Base-by-base conservation (phyloP, 345 rosid species). In the Mangifera indica region DNA sequence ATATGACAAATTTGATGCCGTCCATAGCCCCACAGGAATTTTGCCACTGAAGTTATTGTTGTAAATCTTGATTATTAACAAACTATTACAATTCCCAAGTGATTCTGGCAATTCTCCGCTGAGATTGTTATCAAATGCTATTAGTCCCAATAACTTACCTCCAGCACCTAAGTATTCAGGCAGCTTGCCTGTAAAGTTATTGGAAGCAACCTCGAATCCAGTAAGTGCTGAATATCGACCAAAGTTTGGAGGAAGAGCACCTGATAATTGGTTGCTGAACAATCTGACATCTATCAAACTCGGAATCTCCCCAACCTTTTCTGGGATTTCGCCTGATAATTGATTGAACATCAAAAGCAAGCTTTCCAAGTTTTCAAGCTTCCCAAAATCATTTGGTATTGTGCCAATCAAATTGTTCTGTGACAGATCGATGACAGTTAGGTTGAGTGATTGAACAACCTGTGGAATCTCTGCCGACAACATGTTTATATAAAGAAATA, bases 251-350 rank as follows among this genome's bases (percentile, higher is more conserved):
- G 94, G 94, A 25, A 89, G 62, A 5, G 56, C 18, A 29, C 94
- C 94, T 0, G 82, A 78, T n/a, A 89, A 21, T 18, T 72, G 77
- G 84, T 89, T 89, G 77, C 6, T 20, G 17, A 79, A 89, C 82
- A 86, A 59, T n/a, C n/a, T 57, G 21, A 89, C 21, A 21, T 72
- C 83, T 7, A 13, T 64, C 66, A 89, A 59, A 3, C n/a, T 62
- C 3, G 90, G 81, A 42, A 89, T 81, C 25, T n/a, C 77, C 29
- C 80, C 83, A 11, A 89, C 74, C 42, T 78, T 59, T n/a, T 66
- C 73, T 0, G 94, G 94, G 54, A 89, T 84, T 76, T 78, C 66
- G 4, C 94, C n/a, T n/a, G n/a, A n/a, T n/a, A n/a, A n/a, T n/a
- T n/a, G n/a, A n/a, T n/a, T n/a, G n/a, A n/a, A n/a, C 90, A 56